These are phyloP conservation scores for Debaryomycetaceae sp. DNA, from an alignment of 1,139 yeast genomes.

Conservation along the genomic window DNA sequence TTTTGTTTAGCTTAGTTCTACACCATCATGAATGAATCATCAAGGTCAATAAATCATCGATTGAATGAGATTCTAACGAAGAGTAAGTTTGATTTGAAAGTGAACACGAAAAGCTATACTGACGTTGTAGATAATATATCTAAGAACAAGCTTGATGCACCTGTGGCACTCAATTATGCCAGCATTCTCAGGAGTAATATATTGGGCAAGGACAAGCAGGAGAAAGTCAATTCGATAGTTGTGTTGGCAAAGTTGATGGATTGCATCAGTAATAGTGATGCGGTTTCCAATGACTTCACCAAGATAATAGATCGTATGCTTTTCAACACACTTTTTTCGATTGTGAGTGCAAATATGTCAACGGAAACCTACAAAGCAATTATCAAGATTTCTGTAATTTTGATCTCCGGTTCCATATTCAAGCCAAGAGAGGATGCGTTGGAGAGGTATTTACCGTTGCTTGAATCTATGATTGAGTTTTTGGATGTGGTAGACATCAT, in stretches of 20 bases:
- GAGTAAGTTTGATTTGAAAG: slow-evolving; percentile 18
- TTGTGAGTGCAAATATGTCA: slow-evolving; percentile 44
- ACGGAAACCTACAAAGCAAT: slow-evolving; percentile 51
- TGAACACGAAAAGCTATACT: slow-evolving; percentile 1
- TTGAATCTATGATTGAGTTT: slow-evolving; percentile 40
- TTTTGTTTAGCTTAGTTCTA: not conserved
- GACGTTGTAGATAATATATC: slow-evolving; percentile 20
- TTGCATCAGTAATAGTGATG: slow-evolving; percentile 37
- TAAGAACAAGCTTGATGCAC: slow-evolving; percentile 31
- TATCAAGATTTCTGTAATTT: slow-evolving; percentile 41
- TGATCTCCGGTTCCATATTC: slow-evolving; percentile 46
- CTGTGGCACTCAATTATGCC: slow-evolving; percentile 37
- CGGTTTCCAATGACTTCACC: slow-evolving; percentile 37
- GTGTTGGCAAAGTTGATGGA: slow-evolving; percentile 53
- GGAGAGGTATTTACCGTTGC: slow-evolving; percentile 38
- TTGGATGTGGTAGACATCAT: slow-evolving; percentile 43
- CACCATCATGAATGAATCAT: slow-evolving; percentile 28
- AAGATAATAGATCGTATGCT: slow-evolving; percentile 39
- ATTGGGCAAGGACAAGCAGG: slow-evolving; percentile 48
- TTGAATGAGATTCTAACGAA: slow-evolving; percentile 44
- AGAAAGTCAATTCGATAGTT: slow-evolving; percentile 51
- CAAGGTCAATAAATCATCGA: slow-evolving; percentile 44
- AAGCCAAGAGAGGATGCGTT: slow-evolving; percentile 30
- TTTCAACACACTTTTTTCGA: slow-evolving; percentile 42
- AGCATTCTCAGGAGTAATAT: slow-evolving; percentile 35